These are phyloP conservation scores for Lagerstroemia speciosa DNA, from an alignment of 345 rosid species.

Conservation along the genomic window DNA sequence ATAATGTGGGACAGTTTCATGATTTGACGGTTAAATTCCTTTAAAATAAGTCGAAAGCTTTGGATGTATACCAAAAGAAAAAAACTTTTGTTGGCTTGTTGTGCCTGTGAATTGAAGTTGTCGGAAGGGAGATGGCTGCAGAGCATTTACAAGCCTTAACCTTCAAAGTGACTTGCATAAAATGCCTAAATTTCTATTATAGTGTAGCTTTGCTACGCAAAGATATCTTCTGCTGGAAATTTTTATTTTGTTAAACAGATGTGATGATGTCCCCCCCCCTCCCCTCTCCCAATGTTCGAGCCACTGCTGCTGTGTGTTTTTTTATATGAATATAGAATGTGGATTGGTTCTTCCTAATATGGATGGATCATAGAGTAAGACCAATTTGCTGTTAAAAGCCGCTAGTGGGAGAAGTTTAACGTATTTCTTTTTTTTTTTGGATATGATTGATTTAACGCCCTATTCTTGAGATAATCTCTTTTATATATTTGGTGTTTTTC, in stretches of 20 bases:
- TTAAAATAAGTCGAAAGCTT: neutral
- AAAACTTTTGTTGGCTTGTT: too few species aligned
- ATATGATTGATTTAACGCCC: neutral
- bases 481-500: neutral
- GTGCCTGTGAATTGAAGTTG: too few species aligned
- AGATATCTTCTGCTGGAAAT: neutral
- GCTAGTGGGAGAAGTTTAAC: neutral
- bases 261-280: too few species aligned
- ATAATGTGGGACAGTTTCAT: conserved; percentile 13
- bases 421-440: neutral
- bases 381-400: neutral
- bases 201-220: neutral
- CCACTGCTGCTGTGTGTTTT: too few species aligned
- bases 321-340: too few species aligned
- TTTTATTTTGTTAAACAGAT: neutral
- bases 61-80: too few species aligned
- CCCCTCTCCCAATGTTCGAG: too few species aligned
- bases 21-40: neutral
- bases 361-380: neutral
- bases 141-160: too few species aligned
- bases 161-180: neutral
- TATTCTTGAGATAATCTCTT: neutral
- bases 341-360: neutral
- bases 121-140: too few species aligned
- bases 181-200: neutral